Evolutionary conservation across 2,329 filamentous ascomycete species (phyloP).

Genomic region (Colletotrichum eleusines): DNA sequence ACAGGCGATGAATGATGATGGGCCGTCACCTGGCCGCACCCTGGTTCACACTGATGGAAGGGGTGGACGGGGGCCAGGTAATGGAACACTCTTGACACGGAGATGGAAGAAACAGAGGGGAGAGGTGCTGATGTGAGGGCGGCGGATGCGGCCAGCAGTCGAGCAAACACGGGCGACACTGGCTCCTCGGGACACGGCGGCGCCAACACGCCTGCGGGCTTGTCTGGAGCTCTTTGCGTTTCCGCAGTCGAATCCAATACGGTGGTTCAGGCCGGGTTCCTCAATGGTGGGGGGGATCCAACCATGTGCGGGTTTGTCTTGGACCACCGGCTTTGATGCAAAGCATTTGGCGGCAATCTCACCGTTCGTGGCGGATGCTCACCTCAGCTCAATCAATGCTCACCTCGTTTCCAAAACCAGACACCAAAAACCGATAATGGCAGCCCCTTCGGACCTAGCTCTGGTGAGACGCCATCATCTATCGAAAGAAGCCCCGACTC

Average conservation of each 20-base stretch:
- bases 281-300: conserved; percentile 11
- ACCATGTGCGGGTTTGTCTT: neutral
- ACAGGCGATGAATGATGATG: neutral
- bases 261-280: conserved; percentile 26
- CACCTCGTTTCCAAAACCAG: conserved; percentile 11
- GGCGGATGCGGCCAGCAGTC: neutral
- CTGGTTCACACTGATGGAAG: conserved; percentile 6
- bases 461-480: neutral
- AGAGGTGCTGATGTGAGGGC: conserved; percentile 12
- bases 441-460: neutral
- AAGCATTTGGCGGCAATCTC: conserved; percentile 5
- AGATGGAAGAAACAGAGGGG: neutral
- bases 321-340: conserved; percentile 24
- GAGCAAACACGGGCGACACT: conserved; percentile 7
- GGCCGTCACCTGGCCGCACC: neutral
- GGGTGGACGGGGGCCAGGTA: neutral
- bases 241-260: conserved; percentile 11
- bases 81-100: neutral
- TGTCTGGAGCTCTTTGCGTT: conserved; percentile 2
- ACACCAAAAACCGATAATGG: neutral
- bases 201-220: conserved; percentile 7
- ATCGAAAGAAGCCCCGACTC: conserved; percentile 10
- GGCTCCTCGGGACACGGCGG: conserved; percentile 11
- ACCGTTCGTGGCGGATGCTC: conserved; percentile 22
- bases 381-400: conserved; percentile 25